Base-by-base conservation (phyloP, 2,329 filamentous ascomycete species). In the Pseudocercospora eumusae region DNA sequence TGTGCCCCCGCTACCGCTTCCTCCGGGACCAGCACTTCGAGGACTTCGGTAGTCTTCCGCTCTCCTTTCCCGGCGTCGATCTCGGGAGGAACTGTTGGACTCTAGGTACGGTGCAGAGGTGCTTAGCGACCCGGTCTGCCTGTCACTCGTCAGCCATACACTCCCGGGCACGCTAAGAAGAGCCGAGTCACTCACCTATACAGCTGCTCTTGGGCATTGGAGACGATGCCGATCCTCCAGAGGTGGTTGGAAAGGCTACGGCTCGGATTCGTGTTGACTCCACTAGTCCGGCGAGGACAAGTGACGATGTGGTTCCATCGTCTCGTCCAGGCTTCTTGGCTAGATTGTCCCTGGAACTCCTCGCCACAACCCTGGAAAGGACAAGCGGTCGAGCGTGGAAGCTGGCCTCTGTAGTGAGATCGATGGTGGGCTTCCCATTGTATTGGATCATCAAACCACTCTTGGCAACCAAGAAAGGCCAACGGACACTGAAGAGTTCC, bases 131-230 rank as follows among this genome's bases (percentile, higher is more conserved):
- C 66, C 67, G 1, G 25, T 31, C 25, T 52, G 47, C 10, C 47
- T 52, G 8, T 5, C 25, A 27, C 13, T 4, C 7, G 33, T 50
- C 45, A 0, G 52, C 15, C 13, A 15, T n/a, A 13, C 10, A 31
- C 13, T 5, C n/a, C n/a, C n/a, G n/a, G n/a, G n/a, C n/a, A n/a
- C n/a, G n/a, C n/a, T n/a, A n/a, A n/a, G n/a, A n/a, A n/a, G n/a
- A n/a, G n/a, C n/a, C n/a, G n/a, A n/a, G n/a, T n/a, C n/a, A n/a
- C 63, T 58, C 1, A 71, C 54, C 63, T 58, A 11, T 70, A 53
- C 59, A 68, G 64, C 31, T 69, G 63, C 23, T 64, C 59, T 44
- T 67, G 28, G 6, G 62, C 63, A 20, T 50, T 36, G 20, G 20
- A 52, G 36, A 70, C 65, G 20, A 68, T 8, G 2, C 55, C 56